phyloP scores from a whole-genome alignment of 106 monocot genomes.

The Apostasia ramifera region DNA sequence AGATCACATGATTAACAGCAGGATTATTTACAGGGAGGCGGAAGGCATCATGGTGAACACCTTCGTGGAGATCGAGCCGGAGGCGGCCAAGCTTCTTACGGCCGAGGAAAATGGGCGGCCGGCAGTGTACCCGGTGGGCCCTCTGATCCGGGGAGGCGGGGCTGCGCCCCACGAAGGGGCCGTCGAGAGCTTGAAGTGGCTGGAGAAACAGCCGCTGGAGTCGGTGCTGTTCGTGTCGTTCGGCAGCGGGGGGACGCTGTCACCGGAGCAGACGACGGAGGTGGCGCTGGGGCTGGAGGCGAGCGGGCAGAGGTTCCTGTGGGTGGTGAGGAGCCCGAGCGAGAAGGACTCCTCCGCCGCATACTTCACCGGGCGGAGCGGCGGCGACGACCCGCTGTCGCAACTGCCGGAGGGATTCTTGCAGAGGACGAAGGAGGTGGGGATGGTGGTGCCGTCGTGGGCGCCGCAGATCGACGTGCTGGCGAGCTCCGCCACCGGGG shows the following conservation, averaged over 20 bases:
- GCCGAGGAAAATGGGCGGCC: neutral
- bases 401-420: slow-evolving; percentile 24
- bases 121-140: slow-evolving; percentile 3
- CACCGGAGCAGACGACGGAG: slow-evolving; percentile 12
- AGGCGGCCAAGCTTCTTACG: slow-evolving; percentile 1
- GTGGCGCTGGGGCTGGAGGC: slow-evolving; percentile 21
- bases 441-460: slow-evolving; percentile 41
- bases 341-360: neutral
- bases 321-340: slow-evolving; percentile 13
- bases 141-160: neutral
- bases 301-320: slow-evolving; percentile 33
- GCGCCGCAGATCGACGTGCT: slow-evolving; percentile 47
- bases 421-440: slow-evolving; percentile 5
- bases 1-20: no score
- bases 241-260: slow-evolving; percentile 27
- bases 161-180: neutral
- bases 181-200: slow-evolving; percentile 14
- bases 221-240: slow-evolving; percentile 27
- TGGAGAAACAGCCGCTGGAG: slow-evolving; percentile 13
- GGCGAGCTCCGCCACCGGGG: slow-evolving; percentile 24
- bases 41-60: slow-evolving; percentile 46
- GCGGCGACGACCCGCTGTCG: neutral
- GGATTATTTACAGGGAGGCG: neutral
- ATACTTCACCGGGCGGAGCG: neutral
- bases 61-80: slow-evolving; percentile 27